Evolutionary conservation across 1,284 basidiomycete species (phyloP), one percentile per base, ranked within the genome.

Genomic region (Coniferiporia sulphurascens): DNA sequence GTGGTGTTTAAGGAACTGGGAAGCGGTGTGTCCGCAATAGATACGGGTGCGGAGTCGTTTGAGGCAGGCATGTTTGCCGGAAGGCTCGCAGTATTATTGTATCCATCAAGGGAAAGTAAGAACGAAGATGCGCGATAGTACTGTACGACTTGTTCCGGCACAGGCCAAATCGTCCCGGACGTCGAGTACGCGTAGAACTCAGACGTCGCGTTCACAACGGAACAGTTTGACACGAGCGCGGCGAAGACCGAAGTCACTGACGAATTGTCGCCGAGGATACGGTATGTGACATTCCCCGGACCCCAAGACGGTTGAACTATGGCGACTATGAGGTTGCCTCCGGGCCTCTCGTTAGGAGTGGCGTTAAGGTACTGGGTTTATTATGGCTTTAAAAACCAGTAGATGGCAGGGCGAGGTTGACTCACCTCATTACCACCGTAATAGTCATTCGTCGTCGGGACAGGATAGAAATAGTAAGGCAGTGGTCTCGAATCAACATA

Each of bases 91-190:
- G 65, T 62, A 48, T 70, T 66, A 55, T 67, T 69, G 56, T 70
- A 70, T 1, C 58, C 52, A 4, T 65, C 60, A 19, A 68, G 62
- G 10, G 66, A 58, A 7, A 70, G 62, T n/a, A 60, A 65, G 57
- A 70, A 68, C 13, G 65, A 63, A 9, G 65, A 68, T 4, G 68
- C 57, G 44, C 70, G 67, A 58, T 70, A 71, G 46, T 66, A 71
- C 55, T 71, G 68, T 13, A 71, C 58, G 12, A 67, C 56, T 56
- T 70, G 66, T 51, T 69, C 67, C 0, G 68, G 64, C 21, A 61
- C 58, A 10, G 63, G 62, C 44, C 58, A 58, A 3, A 56, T 54
- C 10, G 48, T 50, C 6, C 35, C 45, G 17, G 58, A 41, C 13
- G 50, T 27, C 7, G 45, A 22, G 32, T 60, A 62, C 35, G 56